Percentiles rank a stretch among this genome's conserved stretches.
Evolutionary conservation across 495 filamentous ascomycete genomes (phyloP).

Genomic region (Talaromyces adpressus): DNA sequence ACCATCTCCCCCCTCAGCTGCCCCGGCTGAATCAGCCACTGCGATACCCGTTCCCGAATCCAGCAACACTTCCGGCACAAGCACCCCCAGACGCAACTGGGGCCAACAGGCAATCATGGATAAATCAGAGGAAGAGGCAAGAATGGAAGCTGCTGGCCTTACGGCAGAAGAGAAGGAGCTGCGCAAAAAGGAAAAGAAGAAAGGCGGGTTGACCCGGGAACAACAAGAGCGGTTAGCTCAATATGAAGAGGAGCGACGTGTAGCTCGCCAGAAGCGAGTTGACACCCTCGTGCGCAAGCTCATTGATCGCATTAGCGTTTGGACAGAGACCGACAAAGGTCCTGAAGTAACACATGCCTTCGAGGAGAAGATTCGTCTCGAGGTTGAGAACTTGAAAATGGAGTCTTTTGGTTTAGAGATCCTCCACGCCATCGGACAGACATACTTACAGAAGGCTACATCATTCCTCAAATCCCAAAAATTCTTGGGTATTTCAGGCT

Average conservation of each 20-base stretch:
- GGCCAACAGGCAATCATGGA: constrained; percentile 83
- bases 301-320: constrained; percentile 83
- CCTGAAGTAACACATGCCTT: constrained; percentile 80
- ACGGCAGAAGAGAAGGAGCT: constrained; percentile 72
- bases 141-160: constrained; percentile 58
- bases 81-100: constrained; percentile 60
- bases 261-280: constrained; percentile 84
- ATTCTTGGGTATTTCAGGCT: constrained; percentile 91
- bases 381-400: constrained; percentile 98
- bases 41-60: constrained; percentile 22
- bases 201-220: constrained; percentile 75
- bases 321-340: constrained; percentile 95
- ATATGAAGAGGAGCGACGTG: constrained; percentile 78
- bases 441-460: constrained; percentile 80
- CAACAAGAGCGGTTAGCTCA: constrained; percentile 84
- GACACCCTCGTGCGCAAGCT: constrained; percentile 77
- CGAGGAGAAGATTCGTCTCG: constrained; percentile 85
- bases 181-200: constrained; percentile 81
- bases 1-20: constrained; percentile 15
- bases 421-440: constrained; percentile 85
- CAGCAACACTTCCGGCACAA: constrained; percentile 47
- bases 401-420: constrained; percentile 98
- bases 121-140: constrained; percentile 78
- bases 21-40: constrained; percentile 15
- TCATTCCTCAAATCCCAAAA: constrained; percentile 91